Evolutionary conservation across 169 alveolate genomes (phyloP).

Genomic region (Cryptosporidium felis): DNA sequence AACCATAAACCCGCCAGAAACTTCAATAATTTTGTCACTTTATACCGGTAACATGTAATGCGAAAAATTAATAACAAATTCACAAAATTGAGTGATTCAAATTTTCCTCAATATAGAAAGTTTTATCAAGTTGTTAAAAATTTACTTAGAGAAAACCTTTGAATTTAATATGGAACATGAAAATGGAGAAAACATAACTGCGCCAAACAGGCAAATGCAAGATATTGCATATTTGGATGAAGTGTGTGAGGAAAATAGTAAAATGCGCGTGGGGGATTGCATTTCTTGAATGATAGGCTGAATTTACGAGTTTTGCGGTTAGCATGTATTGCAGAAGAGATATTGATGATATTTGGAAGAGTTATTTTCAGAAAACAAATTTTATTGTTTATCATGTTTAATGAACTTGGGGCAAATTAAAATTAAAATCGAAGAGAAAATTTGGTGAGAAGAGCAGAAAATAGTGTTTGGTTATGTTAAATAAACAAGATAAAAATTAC

Average conservation of each 20-base stretch:
- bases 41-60: no score
- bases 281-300: slow-evolving; percentile 56
- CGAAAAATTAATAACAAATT: no score
- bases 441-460: slow-evolving; percentile 15
- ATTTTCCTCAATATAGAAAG: no score
- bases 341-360: neutral
- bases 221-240: neutral
- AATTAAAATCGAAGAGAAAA: neutral
- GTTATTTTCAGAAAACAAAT: neutral
- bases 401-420: neutral
- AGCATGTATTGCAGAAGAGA: slow-evolving; percentile 60
- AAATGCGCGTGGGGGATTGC: slow-evolving; percentile 72
- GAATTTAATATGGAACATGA: no score
- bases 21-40: no score
- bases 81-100: no score
- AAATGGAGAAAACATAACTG: no score
- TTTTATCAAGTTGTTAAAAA: no score
- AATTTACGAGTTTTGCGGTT: slow-evolving; percentile 73
- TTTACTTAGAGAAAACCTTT: no score
- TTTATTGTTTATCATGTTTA: neutral
- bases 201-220: slow-evolving; percentile 16
- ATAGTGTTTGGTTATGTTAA: slow-evolving; percentile 31
- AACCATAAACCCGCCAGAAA: no score
- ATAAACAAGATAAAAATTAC: slow-evolving; percentile 6
- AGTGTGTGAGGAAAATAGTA: neutral